These are phyloP conservation scores for Bipolaris zeicola DNA, from an alignment of 2,329 filamentous ascomycete genomes.

Conservation along the genomic window DNA sequence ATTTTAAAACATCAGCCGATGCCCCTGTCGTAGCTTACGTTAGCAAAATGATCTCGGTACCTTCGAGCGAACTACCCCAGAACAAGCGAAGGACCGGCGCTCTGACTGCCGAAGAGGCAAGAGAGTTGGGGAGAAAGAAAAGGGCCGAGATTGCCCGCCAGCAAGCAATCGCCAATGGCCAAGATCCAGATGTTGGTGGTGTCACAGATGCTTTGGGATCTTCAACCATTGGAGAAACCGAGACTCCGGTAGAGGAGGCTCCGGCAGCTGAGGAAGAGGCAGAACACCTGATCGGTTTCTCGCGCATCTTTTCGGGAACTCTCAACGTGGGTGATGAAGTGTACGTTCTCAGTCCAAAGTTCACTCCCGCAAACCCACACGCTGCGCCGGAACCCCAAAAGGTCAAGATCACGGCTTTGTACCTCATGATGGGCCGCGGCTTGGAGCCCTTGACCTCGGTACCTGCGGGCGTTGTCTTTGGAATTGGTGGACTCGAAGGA, in stretches of 20 bases:
- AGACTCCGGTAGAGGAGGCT: conserved; percentile 38
- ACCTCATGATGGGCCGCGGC: conserved; percentile 93
- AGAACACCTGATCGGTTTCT: conserved; percentile 93
- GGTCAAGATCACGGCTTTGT: conserved; percentile 83
- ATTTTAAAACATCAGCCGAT: conserved; percentile 71
- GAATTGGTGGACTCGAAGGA: conserved; percentile 88
- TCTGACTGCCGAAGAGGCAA: conserved; percentile 86
- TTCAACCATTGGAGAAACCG: conserved; percentile 57
- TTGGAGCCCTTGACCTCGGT: conserved; percentile 83
- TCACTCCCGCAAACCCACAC: conserved; percentile 78
- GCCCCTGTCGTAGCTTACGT: conserved; percentile 91
- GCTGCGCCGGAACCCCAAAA: conserved; percentile 76
- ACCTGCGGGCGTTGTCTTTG: conserved; percentile 92
- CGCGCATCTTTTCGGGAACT: conserved; percentile 88
- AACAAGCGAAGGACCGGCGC: conserved; percentile 73
- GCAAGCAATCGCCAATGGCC: conserved; percentile 61
- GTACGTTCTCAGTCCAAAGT: conserved; percentile 92
- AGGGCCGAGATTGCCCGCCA: conserved; percentile 84
- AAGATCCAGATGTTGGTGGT: conserved; percentile 56
- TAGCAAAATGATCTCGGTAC: conserved; percentile 97
- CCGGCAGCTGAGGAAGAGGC: conserved; percentile 69
- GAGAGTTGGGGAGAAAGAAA: conserved; percentile 85
- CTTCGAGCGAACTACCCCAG: conserved; percentile 86
- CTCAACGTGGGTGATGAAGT: conserved; percentile 87
- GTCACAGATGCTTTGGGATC: conserved; percentile 66